Percentiles rank a stretch among this genome's conserved stretches.
phyloP scores from a whole-genome alignment of 2,329 filamentous ascomycete genomes.

The Aureobasidium pullulans region DNA sequence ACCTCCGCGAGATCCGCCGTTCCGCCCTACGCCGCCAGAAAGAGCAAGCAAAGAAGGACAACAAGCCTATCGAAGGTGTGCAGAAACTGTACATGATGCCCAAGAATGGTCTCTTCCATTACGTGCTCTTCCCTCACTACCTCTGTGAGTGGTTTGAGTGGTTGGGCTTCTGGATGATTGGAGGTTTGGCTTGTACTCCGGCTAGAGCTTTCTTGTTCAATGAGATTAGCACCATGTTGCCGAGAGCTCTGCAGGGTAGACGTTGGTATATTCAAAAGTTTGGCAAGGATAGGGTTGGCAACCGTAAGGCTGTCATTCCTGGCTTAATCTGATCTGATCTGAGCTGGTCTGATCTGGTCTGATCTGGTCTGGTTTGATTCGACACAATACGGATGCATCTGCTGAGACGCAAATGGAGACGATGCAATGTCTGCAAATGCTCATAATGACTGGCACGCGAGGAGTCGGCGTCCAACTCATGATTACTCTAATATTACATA shows the following conservation, averaged over 20 bases:
- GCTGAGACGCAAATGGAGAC: no score
- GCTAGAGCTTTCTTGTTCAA: slow-evolving; percentile 79
- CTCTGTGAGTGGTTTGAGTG: slow-evolving; percentile 97
- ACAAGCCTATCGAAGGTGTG: slow-evolving; percentile 44
- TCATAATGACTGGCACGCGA: no score
- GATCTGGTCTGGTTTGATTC: not conserved
- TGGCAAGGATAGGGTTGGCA: slow-evolving; percentile 70
- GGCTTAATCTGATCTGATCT: slow-evolving; percentile 38
- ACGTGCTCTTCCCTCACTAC: slow-evolving; percentile 86
- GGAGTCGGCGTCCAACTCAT: no score
- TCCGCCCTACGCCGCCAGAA: slow-evolving; percentile 56
- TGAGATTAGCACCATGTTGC: slow-evolving; percentile 83
- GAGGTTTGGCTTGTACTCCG: slow-evolving; percentile 59
- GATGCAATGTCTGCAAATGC: no score
- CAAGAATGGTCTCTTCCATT: slow-evolving; percentile 71
- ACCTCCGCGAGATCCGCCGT: slow-evolving; percentile 77
- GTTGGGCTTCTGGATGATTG: slow-evolving; percentile 76
- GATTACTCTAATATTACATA: no score
- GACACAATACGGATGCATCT: no score
- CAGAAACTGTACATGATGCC: slow-evolving; percentile 86
- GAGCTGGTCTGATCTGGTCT: slow-evolving; percentile 33
- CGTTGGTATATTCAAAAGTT: slow-evolving; percentile 86
- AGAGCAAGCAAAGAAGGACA: slow-evolving; percentile 37
- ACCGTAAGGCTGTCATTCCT: slow-evolving; percentile 66
- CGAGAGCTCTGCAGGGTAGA: slow-evolving; percentile 71